These are phyloP conservation scores for Pleurotus platypus DNA, from an alignment of 768 basidiomycete species.

Conservation along the genomic window DNA sequence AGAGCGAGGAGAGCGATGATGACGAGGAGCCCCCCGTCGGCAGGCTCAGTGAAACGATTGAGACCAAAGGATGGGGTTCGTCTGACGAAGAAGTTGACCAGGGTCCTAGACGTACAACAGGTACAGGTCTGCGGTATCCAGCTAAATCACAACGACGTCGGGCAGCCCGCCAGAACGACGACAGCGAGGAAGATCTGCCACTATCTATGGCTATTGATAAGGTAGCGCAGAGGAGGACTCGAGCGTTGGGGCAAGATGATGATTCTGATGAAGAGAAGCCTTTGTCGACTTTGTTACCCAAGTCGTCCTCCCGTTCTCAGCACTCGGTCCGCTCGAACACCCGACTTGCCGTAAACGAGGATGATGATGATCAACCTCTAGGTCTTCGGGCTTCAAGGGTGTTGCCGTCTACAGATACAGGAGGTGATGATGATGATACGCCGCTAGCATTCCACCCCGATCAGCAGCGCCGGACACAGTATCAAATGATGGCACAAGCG, in stretches of 20 bases:
- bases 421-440: slow-evolving; percentile 58
- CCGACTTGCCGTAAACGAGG: slow-evolving; percentile 17
- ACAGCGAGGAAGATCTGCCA: slow-evolving; percentile 81
- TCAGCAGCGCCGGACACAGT: slow-evolving; percentile 73
- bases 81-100: slow-evolving; percentile 63
- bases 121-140: slow-evolving; percentile 52
- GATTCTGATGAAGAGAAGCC: slow-evolving; percentile 76
- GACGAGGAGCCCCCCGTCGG: slow-evolving; percentile 28
- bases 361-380: slow-evolving; percentile 66
- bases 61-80: slow-evolving; percentile 24
- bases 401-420: slow-evolving; percentile 24
- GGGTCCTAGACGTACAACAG: slow-evolving; percentile 53
- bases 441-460: slow-evolving; percentile 76
- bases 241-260: slow-evolving; percentile 17
- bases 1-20: slow-evolving; percentile 52
- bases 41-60: slow-evolving; percentile 17
- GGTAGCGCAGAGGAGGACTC: slow-evolving; percentile 42
- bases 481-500: slow-evolving; percentile 50
- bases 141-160: slow-evolving; percentile 21
- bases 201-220: slow-evolving; percentile 61
- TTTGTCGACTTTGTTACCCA: slow-evolving; percentile 54
- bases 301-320: slow-evolving; percentile 19
- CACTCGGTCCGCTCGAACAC: not conserved
- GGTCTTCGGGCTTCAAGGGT: slow-evolving; percentile 62
- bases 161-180: slow-evolving; percentile 30